Conservation (phyloP, 163 green algal genomes). For the Chlamydomonas reinhardtii region DNA sequence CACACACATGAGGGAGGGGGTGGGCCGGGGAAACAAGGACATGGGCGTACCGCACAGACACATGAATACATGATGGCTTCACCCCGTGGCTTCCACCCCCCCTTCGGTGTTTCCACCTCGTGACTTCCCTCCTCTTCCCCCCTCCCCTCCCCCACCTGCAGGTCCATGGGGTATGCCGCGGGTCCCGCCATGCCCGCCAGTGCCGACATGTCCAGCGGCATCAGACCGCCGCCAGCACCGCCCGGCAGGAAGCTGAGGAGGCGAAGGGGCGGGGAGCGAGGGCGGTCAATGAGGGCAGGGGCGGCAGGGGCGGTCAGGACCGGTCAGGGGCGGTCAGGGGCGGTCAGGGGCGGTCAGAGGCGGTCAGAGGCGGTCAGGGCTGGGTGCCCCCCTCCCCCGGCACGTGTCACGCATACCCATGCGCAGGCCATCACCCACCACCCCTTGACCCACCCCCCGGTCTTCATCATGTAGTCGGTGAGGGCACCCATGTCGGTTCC, state of each 20-base stretch:
- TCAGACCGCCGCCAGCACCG: background rate
- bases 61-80: too few relatives aligned
- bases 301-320: background rate
- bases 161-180: constrained; percentile 37
- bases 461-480: constrained; percentile 46
- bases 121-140: too few relatives aligned
- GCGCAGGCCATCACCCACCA: too few relatives aligned
- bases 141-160: constrained; percentile 1
- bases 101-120: too few relatives aligned
- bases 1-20: too few relatives aligned
- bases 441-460: constrained; percentile 1
- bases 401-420: too few relatives aligned
- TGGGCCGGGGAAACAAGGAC: too few relatives aligned
- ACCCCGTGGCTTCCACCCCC: too few relatives aligned
- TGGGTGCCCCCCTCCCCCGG: too few relatives aligned
- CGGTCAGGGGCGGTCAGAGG: background rate
- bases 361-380: background rate
- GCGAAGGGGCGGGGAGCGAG: too few relatives aligned
- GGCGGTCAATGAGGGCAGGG: too few relatives aligned
- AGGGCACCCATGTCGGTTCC: constrained; percentile 24
- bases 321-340: background rate
- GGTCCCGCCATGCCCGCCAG: constrained; percentile 1
- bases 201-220: constrained; percentile 28
- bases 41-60: too few relatives aligned
- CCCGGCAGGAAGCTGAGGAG: constrained; percentile 31